Evolutionary conservation across 495 filamentous ascomycete genomes (phyloP), one percentile per base, ranked within the genome.

Genomic region (Aspergillus ellipticus): DNA sequence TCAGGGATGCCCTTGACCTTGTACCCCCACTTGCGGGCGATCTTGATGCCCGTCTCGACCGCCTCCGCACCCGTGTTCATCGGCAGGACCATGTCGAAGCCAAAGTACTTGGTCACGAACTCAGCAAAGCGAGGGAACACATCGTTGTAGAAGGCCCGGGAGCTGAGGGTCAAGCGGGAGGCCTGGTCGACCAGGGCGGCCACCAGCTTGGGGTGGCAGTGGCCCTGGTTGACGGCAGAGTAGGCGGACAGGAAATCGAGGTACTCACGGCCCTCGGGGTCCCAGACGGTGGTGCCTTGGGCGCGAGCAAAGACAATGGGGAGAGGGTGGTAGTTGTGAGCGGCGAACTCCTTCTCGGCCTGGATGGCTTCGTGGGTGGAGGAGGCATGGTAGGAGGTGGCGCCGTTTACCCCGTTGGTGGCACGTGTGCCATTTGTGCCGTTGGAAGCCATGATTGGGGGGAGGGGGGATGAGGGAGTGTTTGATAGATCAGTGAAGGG

Each of bases 61-160:
- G 94, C 94, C 76, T 99, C 94, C 26, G 92, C 94, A 46, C 94
- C 94, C 8, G 94, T 99, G 76, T 97, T 97, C 94, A 99, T 97
- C 46, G 94, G 94, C 73, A 99, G 74, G 21, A 96, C 92, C 94
- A 97, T 99, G 69, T 97, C 95, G 72, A 92, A 99, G 43, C 90
- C 93, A 66, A 97, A 96, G 66, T 82, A 85, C 55, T 82, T 67
- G 59, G 89, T 93, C 50, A 97, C 88, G 71, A 92, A 95, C 73
- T 96, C 84, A 41, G 94, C 92, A 78, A 96, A 99, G 48, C 87
- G 83, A 39, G 94, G 94, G 77, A 99, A 97, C 33, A 99, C 94
- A 78, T 99, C 94, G 69, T 99, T 99, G 79, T 97, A 88, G 77
- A 99, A 99, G 26, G 94, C 94, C 50, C 94, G 85, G 48, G 91